Evolutionary conservation across 768 basidiomycete species (phyloP).

Genomic region (Trametes meyenii): DNA sequence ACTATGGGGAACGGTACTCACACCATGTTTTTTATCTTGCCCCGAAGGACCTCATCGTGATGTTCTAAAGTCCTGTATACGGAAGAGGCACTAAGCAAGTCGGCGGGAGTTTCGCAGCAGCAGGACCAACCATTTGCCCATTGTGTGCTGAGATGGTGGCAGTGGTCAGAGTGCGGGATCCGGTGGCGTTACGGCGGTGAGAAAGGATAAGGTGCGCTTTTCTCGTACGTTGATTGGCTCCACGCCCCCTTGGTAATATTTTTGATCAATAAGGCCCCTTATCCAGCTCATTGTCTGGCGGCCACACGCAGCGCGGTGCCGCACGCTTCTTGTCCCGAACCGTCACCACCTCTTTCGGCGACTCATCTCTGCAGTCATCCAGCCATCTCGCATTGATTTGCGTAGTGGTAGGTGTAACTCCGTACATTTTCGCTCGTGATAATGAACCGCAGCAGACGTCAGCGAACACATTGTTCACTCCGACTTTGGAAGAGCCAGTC

Average conservation of each 20-base stretch:
- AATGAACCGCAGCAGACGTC: slow-evolving; percentile 6
- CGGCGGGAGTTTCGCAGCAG: slow-evolving; percentile 8
- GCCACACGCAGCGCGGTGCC: background rate
- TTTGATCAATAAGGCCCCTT: slow-evolving; percentile 5
- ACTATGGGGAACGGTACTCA: slow-evolving; percentile 42
- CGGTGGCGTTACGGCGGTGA: slow-evolving; percentile 15
- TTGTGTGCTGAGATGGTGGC: slow-evolving; percentile 32
- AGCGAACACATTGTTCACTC: background rate
- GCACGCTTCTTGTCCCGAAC: slow-evolving; percentile 19
- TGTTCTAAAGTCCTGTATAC: slow-evolving; percentile 66
- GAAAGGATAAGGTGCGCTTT: background rate
- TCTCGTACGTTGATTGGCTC: slow-evolving; percentile 13
- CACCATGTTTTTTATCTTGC: slow-evolving; percentile 80
- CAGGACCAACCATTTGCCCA: slow-evolving; percentile 71
- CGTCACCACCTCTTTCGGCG: slow-evolving; percentile 15
- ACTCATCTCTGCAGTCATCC: background rate
- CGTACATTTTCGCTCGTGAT: background rate
- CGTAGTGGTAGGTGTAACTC: slow-evolving; percentile 18
- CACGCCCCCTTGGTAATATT: slow-evolving; percentile 3
- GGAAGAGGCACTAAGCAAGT: slow-evolving; percentile 18
- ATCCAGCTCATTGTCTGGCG: background rate
- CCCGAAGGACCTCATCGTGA: slow-evolving; percentile 70
- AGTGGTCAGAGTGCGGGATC: slow-evolving; percentile 2
- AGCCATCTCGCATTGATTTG: slow-evolving; percentile 3
- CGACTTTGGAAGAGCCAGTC: background rate